Conservation (phyloP, 2,329 filamentous ascomycete species). For the Beauveria brongniartii region DNA sequence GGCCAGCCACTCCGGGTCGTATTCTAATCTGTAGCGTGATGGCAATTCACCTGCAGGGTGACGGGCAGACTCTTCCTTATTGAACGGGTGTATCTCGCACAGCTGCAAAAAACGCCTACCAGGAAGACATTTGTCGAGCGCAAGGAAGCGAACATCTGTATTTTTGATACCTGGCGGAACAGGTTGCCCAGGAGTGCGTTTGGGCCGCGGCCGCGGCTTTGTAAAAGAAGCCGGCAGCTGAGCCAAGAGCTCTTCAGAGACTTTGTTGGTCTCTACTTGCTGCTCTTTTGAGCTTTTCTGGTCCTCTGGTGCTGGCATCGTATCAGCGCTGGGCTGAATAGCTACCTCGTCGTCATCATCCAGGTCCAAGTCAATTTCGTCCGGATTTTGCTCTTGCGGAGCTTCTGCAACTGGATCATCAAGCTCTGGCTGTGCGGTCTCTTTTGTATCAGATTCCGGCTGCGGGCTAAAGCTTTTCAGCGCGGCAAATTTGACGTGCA, state of each 20-base stretch:
- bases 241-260: conserved; percentile 58
- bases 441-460: background rate
- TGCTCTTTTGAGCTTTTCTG: conserved; percentile 5
- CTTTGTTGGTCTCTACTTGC: conserved; percentile 20
- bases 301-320: background rate
- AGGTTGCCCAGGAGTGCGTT: conserved; percentile 46
- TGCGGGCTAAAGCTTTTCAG: conserved; percentile 47
- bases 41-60: conserved; percentile 15
- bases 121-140: conserved; percentile 84
- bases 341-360: conserved; percentile 36
- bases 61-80: conserved; percentile 20
- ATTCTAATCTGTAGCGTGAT: conserved; percentile 55
- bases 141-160: conserved; percentile 72
- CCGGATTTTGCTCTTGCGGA: conserved; percentile 40
- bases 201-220: conserved; percentile 27
- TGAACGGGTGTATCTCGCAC: conserved; percentile 49
- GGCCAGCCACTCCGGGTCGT: conserved; percentile 92
- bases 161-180: conserved; percentile 70
- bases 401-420: background rate
- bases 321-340: conserved; percentile 17
- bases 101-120: conserved; percentile 77
- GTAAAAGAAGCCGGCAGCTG: conserved; percentile 72
- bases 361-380: conserved; percentile 64
- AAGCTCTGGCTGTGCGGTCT: background rate
- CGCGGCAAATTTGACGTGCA: conserved; percentile 83